Evolutionary conservation across 2,329 filamentous ascomycete genomes (phyloP).

Genomic region (Fusarium siculi): DNA sequence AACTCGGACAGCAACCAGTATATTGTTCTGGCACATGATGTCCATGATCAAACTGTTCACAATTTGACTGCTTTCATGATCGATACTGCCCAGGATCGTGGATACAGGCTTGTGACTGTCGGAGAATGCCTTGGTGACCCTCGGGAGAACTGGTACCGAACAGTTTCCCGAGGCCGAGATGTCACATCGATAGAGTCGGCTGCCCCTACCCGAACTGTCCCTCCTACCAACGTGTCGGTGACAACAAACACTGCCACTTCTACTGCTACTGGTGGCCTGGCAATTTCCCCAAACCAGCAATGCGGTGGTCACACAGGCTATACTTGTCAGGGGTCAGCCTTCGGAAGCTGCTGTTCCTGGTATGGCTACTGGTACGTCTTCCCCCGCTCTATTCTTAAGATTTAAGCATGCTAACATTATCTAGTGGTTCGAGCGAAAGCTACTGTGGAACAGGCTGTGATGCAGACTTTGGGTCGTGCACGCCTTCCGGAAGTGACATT

Average conservation of each 20-base stretch:
- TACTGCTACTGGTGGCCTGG: constrained; percentile 33
- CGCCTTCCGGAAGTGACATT: constrained; percentile 33
- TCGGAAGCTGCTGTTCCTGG: constrained; percentile 54
- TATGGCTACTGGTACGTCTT: constrained; percentile 53
- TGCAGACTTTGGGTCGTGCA: constrained; percentile 49
- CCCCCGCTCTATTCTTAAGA: neutral
- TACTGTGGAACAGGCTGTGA: constrained; percentile 55
- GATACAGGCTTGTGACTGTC: constrained; percentile 62
- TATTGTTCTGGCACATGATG: constrained; percentile 65
- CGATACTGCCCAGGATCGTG: constrained; percentile 51
- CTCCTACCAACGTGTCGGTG: constrained; percentile 14
- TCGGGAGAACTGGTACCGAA: constrained; percentile 63
- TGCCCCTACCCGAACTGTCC: constrained; percentile 18
- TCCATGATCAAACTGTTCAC: constrained; percentile 58
- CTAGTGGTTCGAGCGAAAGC: constrained; percentile 46
- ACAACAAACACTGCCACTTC: constrained; percentile 24
- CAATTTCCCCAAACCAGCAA: constrained; percentile 49
- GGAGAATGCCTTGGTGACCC: constrained; percentile 68
- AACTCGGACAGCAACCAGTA: constrained; percentile 49
- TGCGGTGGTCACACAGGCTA: constrained; percentile 51
- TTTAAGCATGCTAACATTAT: constrained; percentile 9
- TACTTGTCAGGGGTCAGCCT: constrained; percentile 50
- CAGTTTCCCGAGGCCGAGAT: constrained; percentile 29
- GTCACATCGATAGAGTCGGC: constrained; percentile 7
- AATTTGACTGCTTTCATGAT: constrained; percentile 58